These are phyloP conservation scores for Heritiera littoralis DNA, from an alignment of 345 rosid species.

Conservation along the genomic window DNA sequence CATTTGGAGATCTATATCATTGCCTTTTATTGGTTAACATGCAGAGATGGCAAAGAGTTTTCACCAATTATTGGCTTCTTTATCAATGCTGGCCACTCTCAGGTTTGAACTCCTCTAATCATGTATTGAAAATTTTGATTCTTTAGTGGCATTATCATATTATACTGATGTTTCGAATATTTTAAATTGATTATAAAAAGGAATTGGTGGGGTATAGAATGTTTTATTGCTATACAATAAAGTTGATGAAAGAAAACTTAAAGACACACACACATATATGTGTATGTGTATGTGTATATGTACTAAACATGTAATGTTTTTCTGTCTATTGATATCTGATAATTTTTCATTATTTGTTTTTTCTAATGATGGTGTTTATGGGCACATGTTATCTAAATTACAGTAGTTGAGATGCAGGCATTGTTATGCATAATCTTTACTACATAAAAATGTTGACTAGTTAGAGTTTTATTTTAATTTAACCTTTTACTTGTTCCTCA, in stretches of 20 bases:
- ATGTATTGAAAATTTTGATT: neutral
- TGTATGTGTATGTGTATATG: neutral
- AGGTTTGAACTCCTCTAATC: slow-evolving; percentile 42
- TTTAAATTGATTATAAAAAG: neutral
- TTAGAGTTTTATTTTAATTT: neutral
- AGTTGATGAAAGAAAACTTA: neutral
- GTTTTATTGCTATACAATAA: neutral
- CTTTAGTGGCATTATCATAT: neutral
- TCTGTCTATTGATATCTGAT: neutral
- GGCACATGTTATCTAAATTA: neutral
- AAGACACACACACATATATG: no score
- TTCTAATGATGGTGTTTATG: neutral
- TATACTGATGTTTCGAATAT: neutral
- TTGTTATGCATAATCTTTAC: neutral
- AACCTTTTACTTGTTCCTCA: neutral
- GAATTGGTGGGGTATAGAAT: neutral
- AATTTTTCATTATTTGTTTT: neutral
- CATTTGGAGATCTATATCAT: neutral
- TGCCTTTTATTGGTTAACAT: slow-evolving; percentile 3
- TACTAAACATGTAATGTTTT: neutral
- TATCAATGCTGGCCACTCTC: slow-evolving; percentile 55
- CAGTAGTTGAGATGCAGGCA: neutral
- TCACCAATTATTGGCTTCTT: slow-evolving; percentile 83
- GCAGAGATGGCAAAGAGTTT: slow-evolving; percentile 84
- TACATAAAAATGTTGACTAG: neutral